These are phyloP conservation scores for Candida schatavii DNA, from an alignment of 805 yeast species.

Conservation along the genomic window DNA sequence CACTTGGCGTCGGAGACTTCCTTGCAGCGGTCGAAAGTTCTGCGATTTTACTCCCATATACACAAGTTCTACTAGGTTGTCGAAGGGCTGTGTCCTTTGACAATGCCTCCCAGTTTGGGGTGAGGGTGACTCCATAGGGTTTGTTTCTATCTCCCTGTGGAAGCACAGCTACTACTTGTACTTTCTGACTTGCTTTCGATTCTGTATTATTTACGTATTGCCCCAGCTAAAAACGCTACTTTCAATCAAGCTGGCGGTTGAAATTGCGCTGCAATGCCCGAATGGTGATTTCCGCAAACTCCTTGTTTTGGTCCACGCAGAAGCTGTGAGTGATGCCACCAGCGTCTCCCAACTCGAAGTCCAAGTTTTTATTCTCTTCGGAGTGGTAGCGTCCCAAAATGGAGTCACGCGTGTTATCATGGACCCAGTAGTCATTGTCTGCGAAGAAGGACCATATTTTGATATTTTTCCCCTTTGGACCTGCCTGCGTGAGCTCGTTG, in stretches of 20 bases:
- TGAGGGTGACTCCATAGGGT: too few species aligned
- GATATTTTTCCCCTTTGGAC: conserved; percentile 14
- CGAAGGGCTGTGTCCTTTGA: too few species aligned
- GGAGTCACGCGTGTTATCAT: conserved; percentile 45
- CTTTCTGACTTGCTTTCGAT: too few species aligned
- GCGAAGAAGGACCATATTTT: conserved; percentile 59
- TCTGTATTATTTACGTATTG: too few species aligned
- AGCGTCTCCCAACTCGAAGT: conserved; percentile 27
- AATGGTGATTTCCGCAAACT: conserved; percentile 44
- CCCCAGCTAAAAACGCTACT: too few species aligned
- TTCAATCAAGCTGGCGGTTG: background rate
- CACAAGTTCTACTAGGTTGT: too few species aligned
- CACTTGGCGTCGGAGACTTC: too few species aligned
- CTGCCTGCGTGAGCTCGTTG: conserved; percentile 14
- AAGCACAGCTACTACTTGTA: too few species aligned
- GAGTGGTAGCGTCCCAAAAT: conserved; percentile 37
- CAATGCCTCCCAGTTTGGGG: too few species aligned
- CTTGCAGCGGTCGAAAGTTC: too few species aligned
- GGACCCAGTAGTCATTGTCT: conserved; percentile 65
- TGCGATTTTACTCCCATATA: too few species aligned
- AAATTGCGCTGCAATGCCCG: conserved; percentile 11
- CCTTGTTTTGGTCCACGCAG: conserved; percentile 54
- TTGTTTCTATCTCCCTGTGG: too few species aligned
- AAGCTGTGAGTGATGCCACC: conserved; percentile 54
- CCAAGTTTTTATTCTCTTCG: conserved; percentile 23